Evolutionary conservation across 2,329 filamentous ascomycete species (phyloP).

Genomic region (Alternaria triticimaculans): DNA sequence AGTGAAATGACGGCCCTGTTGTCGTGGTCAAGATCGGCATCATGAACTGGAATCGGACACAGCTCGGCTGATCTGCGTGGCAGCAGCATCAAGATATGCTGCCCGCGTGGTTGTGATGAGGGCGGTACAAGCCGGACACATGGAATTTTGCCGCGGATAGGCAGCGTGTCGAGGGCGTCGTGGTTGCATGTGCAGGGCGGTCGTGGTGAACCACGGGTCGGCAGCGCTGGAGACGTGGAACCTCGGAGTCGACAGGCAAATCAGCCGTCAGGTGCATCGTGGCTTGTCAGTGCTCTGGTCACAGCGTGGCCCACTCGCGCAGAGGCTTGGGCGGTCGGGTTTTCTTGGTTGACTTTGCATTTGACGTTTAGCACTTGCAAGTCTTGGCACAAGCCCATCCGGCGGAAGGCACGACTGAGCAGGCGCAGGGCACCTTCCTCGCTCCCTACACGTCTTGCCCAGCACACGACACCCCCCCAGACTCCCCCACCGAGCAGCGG

Average conservation of each 20-base stretch:
- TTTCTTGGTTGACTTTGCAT: conserved; percentile 13
- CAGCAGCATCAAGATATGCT: conserved; percentile 2
- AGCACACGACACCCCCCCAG: conserved; percentile 27
- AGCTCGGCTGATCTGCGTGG: conserved; percentile 15
- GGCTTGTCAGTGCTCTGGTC: conserved; percentile 1
- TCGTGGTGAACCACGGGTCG: background rate
- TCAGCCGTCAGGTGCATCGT: background rate
- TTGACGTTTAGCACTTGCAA: conserved; percentile 15
- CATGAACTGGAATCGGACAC: conserved; percentile 6
- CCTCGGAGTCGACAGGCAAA: background rate
- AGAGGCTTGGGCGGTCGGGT: conserved; percentile 1
- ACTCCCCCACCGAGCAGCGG: conserved; percentile 36
- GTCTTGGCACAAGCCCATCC: conserved; percentile 17
- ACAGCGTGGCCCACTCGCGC: background rate
- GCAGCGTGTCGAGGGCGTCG: background rate
- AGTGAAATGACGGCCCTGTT: background rate
- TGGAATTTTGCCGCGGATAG: background rate
- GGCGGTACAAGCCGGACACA: conserved; percentile 7
- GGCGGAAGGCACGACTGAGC: conserved; percentile 11
- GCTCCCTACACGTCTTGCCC: conserved; percentile 25
- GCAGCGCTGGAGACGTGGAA: background rate
- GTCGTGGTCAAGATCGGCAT: conserved; percentile 10
- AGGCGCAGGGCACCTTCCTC: conserved; percentile 16
- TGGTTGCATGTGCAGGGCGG: conserved; percentile 2
- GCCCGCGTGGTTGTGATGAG: background rate